Base-by-base conservation (phyloP, 805 yeast genomes). In the Candida ascalaphidarum region DNA sequence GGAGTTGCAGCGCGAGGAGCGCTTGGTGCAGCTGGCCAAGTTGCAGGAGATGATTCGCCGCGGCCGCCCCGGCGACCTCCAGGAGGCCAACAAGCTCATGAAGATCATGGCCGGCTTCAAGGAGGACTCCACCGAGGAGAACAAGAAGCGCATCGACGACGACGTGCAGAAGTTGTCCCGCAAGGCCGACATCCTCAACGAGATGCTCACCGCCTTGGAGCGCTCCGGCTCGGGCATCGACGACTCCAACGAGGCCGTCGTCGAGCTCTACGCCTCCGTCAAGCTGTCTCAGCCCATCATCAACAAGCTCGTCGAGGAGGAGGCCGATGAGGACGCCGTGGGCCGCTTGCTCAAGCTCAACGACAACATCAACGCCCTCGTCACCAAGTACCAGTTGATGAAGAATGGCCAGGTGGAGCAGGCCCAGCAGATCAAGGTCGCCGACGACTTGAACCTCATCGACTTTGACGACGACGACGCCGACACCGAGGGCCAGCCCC, bases 101-200 rank as follows among this genome's bases (percentile, higher is more conserved):
- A 86, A 89, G 52, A 76, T 92, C 41, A 86, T 92, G 96, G 95
- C 97, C 4, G 99, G 99, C 5, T 92, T 85, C 64, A 82, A 82
- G 52, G 85, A 82, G 45, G 95, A 86, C 50, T 74, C 77, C 35
- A 61, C 70, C 12, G 73, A 74, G 30, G 82, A 78, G 43, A 81
- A 85, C 39, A 77, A 75, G 46, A 83, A 81, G 32, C 75, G 81
- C 42, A 80, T 88, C 19, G 77, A 79, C 19, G 84, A 81, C 38
- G 97, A 92, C 47, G 65, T 92, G 29, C 84, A 81, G 26, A 79
- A 82, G 50, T 68, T 92, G 44, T 78, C 75, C 43, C 71, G 95
- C 32, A 92, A 92, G 57, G 82, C 85, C 10, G 94, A 83, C 39
- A 65, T 92, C 24, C 73, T 92, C 36, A 78, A 79, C 31, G 96